Conservation (phyloP, 495 filamentous ascomycete genomes). For the Podospora bellae-mahoneyi region DNA sequence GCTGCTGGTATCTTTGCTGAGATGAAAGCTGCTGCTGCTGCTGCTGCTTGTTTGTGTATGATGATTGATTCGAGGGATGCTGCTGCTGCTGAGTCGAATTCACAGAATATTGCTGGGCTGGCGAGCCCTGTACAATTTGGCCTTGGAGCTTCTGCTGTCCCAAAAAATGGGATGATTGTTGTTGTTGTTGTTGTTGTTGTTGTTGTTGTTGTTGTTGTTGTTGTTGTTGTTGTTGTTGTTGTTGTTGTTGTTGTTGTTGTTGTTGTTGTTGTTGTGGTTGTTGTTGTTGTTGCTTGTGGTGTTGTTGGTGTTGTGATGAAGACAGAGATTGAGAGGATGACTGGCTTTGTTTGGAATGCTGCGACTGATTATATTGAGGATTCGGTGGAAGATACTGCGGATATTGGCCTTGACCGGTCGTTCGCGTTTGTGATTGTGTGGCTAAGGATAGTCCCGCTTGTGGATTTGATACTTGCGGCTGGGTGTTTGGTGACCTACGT, state of each 20-base stretch:
- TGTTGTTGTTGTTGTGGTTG: too few species aligned
- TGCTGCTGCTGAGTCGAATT: slow-evolving; percentile 22
- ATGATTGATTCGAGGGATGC: slow-evolving; percentile 24
- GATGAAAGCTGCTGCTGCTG: slow-evolving; percentile 32
- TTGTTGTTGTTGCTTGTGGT: slow-evolving; percentile 1
- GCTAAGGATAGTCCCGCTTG: slow-evolving; percentile 21
- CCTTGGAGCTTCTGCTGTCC: slow-evolving; percentile 25
- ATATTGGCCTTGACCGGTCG: slow-evolving; percentile 21
- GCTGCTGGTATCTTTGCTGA: slow-evolving; percentile 44
- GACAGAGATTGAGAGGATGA: slow-evolving; percentile 12
- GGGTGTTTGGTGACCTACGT: slow-evolving; percentile 26
- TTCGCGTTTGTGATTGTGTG: slow-evolving; percentile 22
- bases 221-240: too few species aligned
- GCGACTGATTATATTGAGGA: slow-evolving; percentile 22
- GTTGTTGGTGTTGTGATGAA: slow-evolving; percentile 19
- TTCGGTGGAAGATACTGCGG: slow-evolving; percentile 25
- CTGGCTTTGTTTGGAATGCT: slow-evolving; percentile 16
- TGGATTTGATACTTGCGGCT: slow-evolving; percentile 26
- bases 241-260: too few species aligned
- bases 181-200: not conserved
- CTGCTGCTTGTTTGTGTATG: slow-evolving; percentile 22
- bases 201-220: slow-evolving; percentile 15
- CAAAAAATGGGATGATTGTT: slow-evolving; percentile 24
- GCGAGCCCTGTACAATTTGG: slow-evolving; percentile 18
- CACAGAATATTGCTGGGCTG: slow-evolving; percentile 26